Conservation (phyloP, 257 asterid species). For the Mentha longifolia region DNA sequence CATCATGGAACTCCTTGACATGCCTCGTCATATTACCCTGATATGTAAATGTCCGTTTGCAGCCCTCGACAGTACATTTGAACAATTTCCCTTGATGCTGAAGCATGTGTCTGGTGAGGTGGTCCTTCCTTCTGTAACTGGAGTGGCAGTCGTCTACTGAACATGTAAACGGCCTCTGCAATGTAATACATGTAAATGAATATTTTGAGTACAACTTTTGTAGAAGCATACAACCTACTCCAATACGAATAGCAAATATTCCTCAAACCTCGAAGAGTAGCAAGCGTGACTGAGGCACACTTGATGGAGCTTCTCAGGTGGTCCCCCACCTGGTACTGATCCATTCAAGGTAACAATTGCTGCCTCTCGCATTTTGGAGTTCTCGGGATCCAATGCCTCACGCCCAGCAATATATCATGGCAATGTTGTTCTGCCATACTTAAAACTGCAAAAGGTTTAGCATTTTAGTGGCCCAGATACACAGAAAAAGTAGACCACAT, state of each 20-base stretch:
- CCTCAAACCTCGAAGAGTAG: constrained; percentile 55
- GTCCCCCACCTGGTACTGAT: constrained; percentile 99
- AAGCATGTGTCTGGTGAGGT: constrained; percentile 74
- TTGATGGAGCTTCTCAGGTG: constrained; percentile 99
- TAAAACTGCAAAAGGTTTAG: constrained; percentile 52
- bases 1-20: constrained; percentile 64
- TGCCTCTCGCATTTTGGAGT: constrained; percentile 99
- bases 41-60: constrained; percentile 50
- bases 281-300: constrained; percentile 94
- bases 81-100: constrained; percentile 83
- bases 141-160: constrained; percentile 79
- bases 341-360: constrained; percentile 66
- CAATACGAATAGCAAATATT: constrained; percentile 19
- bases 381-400: constrained; percentile 99
- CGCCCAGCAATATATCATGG: constrained; percentile 53
- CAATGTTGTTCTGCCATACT: constrained; percentile 31
- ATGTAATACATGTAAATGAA: constrained; percentile 24
- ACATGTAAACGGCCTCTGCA: constrained; percentile 82
- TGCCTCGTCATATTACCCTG: constrained; percentile 79
- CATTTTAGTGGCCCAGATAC: constrained; percentile 22
- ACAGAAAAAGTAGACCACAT: constrained; percentile 9
- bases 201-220: neutral
- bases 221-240: neutral
- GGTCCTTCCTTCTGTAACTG: constrained; percentile 87
- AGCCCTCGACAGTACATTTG: constrained; percentile 60